Evolutionary conservation across 176 grass and related monocot genomes (phyloP).

Genomic region (Thalia dealbata): DNA sequence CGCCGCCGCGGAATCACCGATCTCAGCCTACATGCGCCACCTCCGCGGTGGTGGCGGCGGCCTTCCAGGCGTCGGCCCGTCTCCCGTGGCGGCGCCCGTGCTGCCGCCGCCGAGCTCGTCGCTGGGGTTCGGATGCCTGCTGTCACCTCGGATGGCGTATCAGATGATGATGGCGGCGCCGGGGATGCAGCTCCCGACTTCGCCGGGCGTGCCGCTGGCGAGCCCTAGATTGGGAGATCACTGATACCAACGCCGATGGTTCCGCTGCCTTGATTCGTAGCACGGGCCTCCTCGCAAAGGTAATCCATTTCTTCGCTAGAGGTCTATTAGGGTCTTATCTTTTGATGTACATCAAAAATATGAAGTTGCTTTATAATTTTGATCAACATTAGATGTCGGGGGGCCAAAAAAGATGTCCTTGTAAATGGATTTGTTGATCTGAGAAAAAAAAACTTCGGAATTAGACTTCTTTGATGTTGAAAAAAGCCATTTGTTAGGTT

Average conservation of each 20-base stretch:
- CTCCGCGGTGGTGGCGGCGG: constrained; percentile 36
- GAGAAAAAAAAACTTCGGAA: background rate
- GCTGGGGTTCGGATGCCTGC: constrained; percentile 68
- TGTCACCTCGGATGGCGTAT: constrained; percentile 56
- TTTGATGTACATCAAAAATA: background rate
- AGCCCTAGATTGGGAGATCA: constrained; percentile 28
- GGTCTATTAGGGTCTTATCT: background rate
- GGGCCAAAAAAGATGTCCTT: background rate
- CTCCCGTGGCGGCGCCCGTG: background rate
- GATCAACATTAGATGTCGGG: background rate
- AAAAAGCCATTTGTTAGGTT: background rate
- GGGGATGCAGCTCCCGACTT: constrained; percentile 37
- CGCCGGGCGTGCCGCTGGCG: constrained; percentile 58
- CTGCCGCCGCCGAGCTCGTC: constrained; percentile 38
- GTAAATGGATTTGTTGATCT: background rate
- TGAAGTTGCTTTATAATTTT: background rate
- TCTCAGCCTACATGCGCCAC: constrained; percentile 93
- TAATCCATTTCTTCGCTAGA: background rate
- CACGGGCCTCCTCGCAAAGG: background rate
- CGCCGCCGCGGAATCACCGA: constrained; percentile 78
- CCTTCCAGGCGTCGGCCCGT: background rate
- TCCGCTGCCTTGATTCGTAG: background rate
- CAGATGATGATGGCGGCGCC: constrained; percentile 38
- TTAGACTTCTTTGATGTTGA: background rate
- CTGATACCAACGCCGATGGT: background rate